Evolutionary conservation across 2,329 filamentous ascomycete genomes (phyloP), one percentile per base, ranked within the genome.

Genomic region (Cordyceps pruinosa): DNA sequence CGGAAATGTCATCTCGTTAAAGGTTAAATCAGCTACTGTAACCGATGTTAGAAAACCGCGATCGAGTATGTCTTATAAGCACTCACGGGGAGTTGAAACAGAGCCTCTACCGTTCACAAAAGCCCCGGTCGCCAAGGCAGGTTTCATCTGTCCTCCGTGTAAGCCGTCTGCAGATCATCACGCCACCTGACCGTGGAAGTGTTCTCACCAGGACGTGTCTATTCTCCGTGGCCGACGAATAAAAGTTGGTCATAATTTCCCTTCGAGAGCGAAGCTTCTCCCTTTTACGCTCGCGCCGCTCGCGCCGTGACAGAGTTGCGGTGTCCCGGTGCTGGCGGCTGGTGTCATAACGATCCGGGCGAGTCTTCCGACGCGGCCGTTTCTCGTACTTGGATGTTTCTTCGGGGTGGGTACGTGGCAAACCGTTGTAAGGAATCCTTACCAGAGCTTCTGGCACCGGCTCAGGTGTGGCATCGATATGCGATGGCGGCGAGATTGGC

Each of bases 161-260:
- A 42, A 56, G 53, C 17, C 30, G 32, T 35, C 51, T 21, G 49
- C 41, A 34, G 28, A 15, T 44, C 13, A 48, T 42, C 9, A 21
- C 37, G 28, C 28, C 10, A 55, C 13, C 12, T 35, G 19, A 25
- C 41, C 28, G 30, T 34, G 13, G 25, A 3, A 19, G 25, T 10
- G 8, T 21, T 12, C 67, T 57, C 50, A 73, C 73, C 13, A 64
- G 72, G 23, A 73, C 58, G 47, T 63, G 66, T 8, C 61, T 61
- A 19, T 74, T 73, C 12, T 75, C 67, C 42, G 87, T 75, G 52
- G 77, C 78, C 4, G 75, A 67, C 1, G 84, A 84, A 13, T 71
- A 71, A 60, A 87, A 88, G 21, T 78, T 78, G 7, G 74, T 68
- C 68, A 84, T 78, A 8, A 85, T 71, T 41, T 79, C 76, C 54